Evolutionary conservation across 116 monocot genomes (phyloP).

Genomic region (Trichopus zeylanicus): DNA sequence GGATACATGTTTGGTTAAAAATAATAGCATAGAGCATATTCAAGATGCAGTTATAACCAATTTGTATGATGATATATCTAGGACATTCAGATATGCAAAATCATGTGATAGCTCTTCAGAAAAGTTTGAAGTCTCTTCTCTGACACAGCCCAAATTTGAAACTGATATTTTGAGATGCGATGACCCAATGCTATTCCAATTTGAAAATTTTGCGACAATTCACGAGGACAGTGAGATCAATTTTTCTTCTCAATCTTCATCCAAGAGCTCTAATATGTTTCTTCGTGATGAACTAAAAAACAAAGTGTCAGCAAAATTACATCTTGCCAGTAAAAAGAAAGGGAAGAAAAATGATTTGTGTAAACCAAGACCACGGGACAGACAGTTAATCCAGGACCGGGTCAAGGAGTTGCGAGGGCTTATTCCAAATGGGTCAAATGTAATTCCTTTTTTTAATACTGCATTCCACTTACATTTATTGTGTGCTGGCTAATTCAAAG

Average conservation of each 20-base stretch:
- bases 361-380: conserved; percentile 62
- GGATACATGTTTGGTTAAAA: conserved; percentile 7
- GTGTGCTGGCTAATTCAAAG: neutral
- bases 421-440: conserved; percentile 71
- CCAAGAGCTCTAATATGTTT: conserved; percentile 16
- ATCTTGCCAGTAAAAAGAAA: conserved; percentile 17
- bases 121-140: conserved; percentile 22
- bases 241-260: conserved; percentile 10
- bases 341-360: conserved; percentile 11
- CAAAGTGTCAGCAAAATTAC: conserved; percentile 8
- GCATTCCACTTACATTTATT: neutral
- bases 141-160: conserved; percentile 36
- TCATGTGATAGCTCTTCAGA: conserved; percentile 29
- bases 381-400: conserved; percentile 88
- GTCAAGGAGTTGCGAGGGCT: conserved; percentile 67
- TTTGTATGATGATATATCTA: conserved; percentile 21
- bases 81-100: conserved; percentile 1
- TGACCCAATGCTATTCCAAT: conserved; percentile 6
- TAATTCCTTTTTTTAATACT: neutral
- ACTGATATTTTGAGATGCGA: conserved; percentile 7
- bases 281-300: conserved; percentile 11
- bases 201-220: conserved; percentile 7
- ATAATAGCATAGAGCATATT: conserved; percentile 16
- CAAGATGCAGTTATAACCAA: conserved; percentile 28
- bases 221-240: conserved; percentile 6